Conservation (phyloP, 2,329 filamentous ascomycete genomes). For the Didymella exigua region DNA sequence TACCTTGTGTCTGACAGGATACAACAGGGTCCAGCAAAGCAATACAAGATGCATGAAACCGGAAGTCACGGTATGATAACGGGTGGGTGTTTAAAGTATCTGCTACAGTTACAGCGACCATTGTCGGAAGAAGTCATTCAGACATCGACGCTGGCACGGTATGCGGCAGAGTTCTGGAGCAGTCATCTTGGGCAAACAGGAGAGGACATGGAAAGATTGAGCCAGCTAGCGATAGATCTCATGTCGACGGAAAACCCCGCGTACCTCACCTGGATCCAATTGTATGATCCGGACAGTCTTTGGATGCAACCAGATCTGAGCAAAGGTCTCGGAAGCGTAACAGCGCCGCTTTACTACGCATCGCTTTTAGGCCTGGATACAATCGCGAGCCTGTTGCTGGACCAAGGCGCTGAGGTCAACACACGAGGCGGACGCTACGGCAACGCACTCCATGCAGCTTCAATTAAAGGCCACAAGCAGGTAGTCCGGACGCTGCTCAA, state of each 20-base stretch:
- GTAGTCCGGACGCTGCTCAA: not conserved
- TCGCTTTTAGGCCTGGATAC: slow-evolving; percentile 21
- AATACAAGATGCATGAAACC: slow-evolving; percentile 31
- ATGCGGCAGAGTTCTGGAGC: slow-evolving; percentile 37
- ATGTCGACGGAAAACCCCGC: slow-evolving; percentile 16
- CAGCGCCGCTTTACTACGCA: slow-evolving; percentile 31
- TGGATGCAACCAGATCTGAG: slow-evolving; percentile 7
- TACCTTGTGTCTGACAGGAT: slow-evolving; percentile 41
- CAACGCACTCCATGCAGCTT: slow-evolving; percentile 26
- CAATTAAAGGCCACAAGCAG: no score
- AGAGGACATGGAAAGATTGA: slow-evolving; percentile 14
- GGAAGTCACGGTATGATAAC: slow-evolving; percentile 28
- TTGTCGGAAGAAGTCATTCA: slow-evolving; percentile 6
- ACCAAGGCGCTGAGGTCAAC: slow-evolving; percentile 27
- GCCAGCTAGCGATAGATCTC: slow-evolving; percentile 19
- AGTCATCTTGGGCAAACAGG: slow-evolving; percentile 22
- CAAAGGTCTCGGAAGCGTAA: slow-evolving; percentile 3
- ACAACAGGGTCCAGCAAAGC: slow-evolving; percentile 22
- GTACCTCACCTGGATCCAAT: slow-evolving; percentile 28
- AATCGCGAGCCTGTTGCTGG: slow-evolving; percentile 18
- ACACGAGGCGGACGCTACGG: slow-evolving; percentile 18
- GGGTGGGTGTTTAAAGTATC: slow-evolving; percentile 31
- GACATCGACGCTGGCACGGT: slow-evolving; percentile 27
- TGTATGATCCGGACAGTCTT: slow-evolving; percentile 24
- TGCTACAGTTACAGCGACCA: slow-evolving; percentile 29